Conservation (phyloP, 1,284 basidiomycete genomes). For the Moniliella sp. region DNA sequence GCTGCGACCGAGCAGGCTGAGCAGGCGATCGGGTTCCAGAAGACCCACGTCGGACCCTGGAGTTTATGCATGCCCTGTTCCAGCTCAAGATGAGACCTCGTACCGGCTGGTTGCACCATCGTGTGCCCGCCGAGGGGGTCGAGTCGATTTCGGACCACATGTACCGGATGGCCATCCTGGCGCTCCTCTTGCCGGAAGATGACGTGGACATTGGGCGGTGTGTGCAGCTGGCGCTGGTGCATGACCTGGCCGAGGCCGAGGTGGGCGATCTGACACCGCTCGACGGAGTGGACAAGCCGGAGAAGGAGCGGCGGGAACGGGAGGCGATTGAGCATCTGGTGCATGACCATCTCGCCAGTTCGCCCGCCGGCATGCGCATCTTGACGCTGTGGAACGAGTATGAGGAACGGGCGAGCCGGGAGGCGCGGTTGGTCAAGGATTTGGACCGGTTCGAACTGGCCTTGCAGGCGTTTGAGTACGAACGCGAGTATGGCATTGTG, state of each 20-base stretch:
- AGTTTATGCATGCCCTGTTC: constrained; percentile 26
- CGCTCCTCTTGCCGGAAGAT: constrained; percentile 49
- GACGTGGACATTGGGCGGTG: constrained; percentile 43
- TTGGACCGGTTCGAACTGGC: constrained; percentile 83
- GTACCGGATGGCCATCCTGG: constrained; percentile 83
- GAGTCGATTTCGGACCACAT: constrained; percentile 80
- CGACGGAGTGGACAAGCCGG: constrained; percentile 58
- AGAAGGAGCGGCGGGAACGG: constrained; percentile 61
- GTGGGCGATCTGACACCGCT: constrained; percentile 83
- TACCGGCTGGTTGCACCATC: constrained; percentile 30
- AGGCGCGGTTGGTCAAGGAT: constrained; percentile 83
- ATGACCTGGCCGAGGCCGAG: constrained; percentile 87
- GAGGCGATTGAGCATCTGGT: constrained; percentile 64
- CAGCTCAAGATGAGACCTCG: constrained; percentile 27
- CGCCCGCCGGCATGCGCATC: constrained; percentile 55
- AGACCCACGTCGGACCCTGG: constrained; percentile 10
- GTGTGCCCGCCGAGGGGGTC: too few relatives aligned
- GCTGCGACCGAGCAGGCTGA: not conserved
- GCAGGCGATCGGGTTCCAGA: constrained; percentile 11
- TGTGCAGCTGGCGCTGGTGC: constrained; percentile 68
- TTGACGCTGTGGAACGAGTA: constrained; percentile 75
- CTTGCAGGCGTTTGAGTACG: constrained; percentile 42
- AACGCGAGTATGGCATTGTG: constrained; percentile 10
- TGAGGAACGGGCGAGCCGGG: constrained; percentile 56
- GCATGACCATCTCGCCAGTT: constrained; percentile 65